Base-by-base conservation (phyloP, 2,329 filamentous ascomycete genomes). In the Penicillium sp. region DNA sequence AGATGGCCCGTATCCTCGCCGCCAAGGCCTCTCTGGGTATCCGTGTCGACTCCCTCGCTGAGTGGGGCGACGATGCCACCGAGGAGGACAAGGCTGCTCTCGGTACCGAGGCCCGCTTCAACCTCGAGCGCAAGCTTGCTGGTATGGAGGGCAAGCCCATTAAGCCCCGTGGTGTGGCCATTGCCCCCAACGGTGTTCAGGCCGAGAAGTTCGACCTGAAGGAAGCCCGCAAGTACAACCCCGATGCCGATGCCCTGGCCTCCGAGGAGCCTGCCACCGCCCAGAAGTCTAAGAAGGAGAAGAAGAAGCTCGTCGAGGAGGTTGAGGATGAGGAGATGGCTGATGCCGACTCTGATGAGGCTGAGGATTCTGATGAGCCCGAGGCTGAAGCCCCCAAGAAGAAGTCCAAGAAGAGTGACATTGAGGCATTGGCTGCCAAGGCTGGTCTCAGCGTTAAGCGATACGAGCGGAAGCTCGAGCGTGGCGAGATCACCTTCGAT, bases 1-100 rank as follows among this genome's bases (percentile, higher is more conserved):
- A 99, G 83, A 96, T 99, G 72, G 94, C 94, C 41, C 91, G 94
- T 84, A 92, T 96, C 82, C 84, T 99, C 60, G 90, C 94, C 48
- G 89, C 93, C 66, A 97, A 97, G 83, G 87, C 93, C 46, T 91
- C 94, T 27, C 85, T 99, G 50, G 92, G 92, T 82, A 82, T 97
- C 48, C 92, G 94, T 78, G 90, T 96, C 49, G 94, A 99, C 76
- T 91, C 94, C 29, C 84, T 95, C 44, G 87, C 87, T 53, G 89
- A 92, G 62, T 91, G 89, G 82, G 85, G 88, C 59, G 82, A 88
- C 59, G 86, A 89, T 48, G 86, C 87, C 25, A 90, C 93, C 29
- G 94, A 99, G 67, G 93, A 99, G 74, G 91, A 96, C 75, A 91
- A 92, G 72, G 84, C 89, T 53, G 86, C 87, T 53, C 82, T 97